phyloP scores from a whole-genome alignment of 1,139 yeast species.

The Kurtzmaniella quercitrusa region DNA sequence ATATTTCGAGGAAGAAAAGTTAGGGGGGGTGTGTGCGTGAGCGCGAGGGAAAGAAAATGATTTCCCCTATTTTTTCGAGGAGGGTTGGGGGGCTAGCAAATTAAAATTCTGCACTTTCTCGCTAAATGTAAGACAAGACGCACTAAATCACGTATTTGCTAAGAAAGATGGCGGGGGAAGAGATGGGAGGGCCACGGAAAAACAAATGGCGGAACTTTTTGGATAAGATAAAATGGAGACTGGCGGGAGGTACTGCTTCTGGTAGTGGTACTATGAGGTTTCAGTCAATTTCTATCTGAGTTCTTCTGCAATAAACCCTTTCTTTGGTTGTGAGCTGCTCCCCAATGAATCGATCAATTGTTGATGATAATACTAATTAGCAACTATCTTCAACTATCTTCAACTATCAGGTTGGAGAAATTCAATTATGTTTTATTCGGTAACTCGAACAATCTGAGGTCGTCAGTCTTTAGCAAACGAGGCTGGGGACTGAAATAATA shows the following conservation, averaged over 20 bases:
- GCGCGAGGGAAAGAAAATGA: too few species aligned
- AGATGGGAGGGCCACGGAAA: too few species aligned
- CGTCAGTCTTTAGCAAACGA: neutral
- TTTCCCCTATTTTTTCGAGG: neutral
- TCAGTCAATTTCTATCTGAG: too few species aligned
- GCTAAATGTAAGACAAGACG: neutral
- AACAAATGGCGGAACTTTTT: too few species aligned
- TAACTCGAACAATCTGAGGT: neutral
- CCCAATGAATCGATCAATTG: too few species aligned
- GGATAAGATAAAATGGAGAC: too few species aligned
- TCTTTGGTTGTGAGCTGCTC: too few species aligned
- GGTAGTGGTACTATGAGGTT: too few species aligned
- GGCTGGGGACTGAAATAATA: neutral
- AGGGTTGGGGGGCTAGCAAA: neutral
- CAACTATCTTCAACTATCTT: neutral
- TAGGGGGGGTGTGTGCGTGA: neutral
- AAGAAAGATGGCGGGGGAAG: neutral
- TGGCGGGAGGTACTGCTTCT: too few species aligned
- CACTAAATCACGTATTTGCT: neutral
- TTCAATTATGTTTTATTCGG: neutral
- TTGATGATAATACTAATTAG: too few species aligned
- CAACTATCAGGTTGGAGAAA: neutral
- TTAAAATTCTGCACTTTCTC: neutral
- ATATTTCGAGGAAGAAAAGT: neutral
- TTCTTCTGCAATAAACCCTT: too few species aligned